Evolutionary conservation across 306 rosid species (phyloP), one percentile per base, ranked within the genome.

Genomic region (Trifolium fragiferum): DNA sequence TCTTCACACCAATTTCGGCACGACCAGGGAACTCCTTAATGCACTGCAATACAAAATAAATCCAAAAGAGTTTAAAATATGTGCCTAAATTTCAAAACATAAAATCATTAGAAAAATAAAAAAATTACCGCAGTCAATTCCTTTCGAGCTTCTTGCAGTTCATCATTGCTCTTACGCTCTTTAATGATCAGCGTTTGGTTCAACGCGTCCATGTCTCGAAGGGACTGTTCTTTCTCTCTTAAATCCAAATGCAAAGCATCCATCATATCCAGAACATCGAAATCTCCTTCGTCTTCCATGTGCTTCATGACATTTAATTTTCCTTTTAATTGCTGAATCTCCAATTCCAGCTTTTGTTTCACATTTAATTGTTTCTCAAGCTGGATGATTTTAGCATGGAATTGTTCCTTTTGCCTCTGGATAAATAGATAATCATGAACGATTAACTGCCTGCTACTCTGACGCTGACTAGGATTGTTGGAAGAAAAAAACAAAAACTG

Each of bases 121-220:
- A 68, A 32, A 25, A 53, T 88, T 85, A 92, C 99, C 63, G 71
- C 81, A 35, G 87, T 83, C 79, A 95, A 78, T 82, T 86, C 97
- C 79, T 89, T 92, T 47, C 98, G 96, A 80, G 98, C 99, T 15
- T 92, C 99, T 82, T 90, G 97, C 76, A 95, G 86, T 83, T 95
- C 99, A 64, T 89, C 92, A 68, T 95, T 95, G 88, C 97, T 87
- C 87, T 85, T 84, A 32, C 93, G 98, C 86, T 92, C 93, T 82
- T 79, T 89, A 72, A 89, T 82, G 66, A 95, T 86, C 70, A 95
- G 82, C 55, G 89, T 80, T 83, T 92, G 98, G 75, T 92, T 90
- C 82, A 90, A 41, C 13, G 87, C 82, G 78, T 89, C 97, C 27
- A 92, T 32, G 25, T 84, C 87, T 55, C 81, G 92, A 72, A 86